Conservation (phyloP, 306 rosid genomes). For the Lathyrus sativus region DNA sequence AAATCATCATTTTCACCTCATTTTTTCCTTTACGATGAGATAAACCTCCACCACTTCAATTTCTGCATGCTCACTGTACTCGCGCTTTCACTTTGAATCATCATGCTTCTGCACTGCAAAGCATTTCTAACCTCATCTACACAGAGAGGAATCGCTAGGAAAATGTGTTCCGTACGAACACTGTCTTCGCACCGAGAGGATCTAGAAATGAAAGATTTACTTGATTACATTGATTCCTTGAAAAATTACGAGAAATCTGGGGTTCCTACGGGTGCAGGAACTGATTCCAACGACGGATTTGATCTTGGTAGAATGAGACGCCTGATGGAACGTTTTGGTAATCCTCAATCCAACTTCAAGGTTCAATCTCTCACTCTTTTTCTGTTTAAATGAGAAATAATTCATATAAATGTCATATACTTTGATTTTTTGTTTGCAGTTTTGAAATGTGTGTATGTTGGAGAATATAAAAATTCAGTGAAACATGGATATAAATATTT, state of each 20-base stretch:
- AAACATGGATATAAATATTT: neutral
- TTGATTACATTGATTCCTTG: constrained; percentile 63
- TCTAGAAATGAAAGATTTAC: constrained; percentile 58
- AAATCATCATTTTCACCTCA: neutral
- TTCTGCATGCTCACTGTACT: neutral
- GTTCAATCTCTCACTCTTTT: constrained; percentile 41
- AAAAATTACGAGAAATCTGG: constrained; percentile 85
- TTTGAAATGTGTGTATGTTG: neutral
- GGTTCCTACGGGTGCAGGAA: constrained; percentile 80
- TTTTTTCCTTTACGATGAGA: neutral
- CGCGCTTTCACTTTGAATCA: neutral
- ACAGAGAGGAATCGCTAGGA: constrained; percentile 1
- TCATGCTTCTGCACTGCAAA: constrained; percentile 21
- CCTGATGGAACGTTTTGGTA: constrained; percentile 65
- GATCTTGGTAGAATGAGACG: constrained; percentile 78
- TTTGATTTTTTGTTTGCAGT: neutral
- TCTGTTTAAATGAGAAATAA: neutral
- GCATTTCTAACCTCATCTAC: constrained; percentile 12
- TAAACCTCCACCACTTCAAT: neutral
- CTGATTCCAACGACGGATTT: constrained; percentile 72
- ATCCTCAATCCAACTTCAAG: constrained; percentile 82
- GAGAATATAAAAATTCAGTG: neutral
- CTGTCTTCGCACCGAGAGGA: constrained; percentile 49
- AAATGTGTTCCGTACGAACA: constrained; percentile 36
- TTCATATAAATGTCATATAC: neutral